Conservation (phyloP, 1,284 basidiomycete genomes). For the Ganoderma lingzhi region DNA sequence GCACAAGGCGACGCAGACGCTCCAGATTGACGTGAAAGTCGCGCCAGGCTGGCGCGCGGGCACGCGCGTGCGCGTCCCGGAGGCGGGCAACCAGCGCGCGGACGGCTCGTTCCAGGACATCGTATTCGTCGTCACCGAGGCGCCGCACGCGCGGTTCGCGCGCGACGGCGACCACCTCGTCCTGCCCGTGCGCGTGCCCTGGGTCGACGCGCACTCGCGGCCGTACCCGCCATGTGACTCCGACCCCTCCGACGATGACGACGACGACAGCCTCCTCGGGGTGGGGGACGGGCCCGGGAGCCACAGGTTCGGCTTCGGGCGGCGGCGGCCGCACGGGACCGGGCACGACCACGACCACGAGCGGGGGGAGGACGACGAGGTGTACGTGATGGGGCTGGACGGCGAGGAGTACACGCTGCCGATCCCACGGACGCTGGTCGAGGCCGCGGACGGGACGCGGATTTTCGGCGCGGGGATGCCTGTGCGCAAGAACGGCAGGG, state of each 20-base stretch:
- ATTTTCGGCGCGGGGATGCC: conserved; percentile 88
- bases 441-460: conserved; percentile 69
- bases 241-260: conserved; percentile 15
- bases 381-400: conserved; percentile 75
- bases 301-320: conserved; percentile 21
- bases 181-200: conserved; percentile 72
- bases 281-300: conserved; percentile 18
- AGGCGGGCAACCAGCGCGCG: conserved; percentile 80
- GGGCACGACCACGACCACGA: conserved; percentile 17
- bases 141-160: conserved; percentile 72
- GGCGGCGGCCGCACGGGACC: conserved; percentile 3
- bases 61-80: conserved; percentile 81
- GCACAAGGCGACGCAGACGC: conserved; percentile 60
- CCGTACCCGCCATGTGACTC: conserved; percentile 26
- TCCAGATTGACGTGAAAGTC: conserved; percentile 79
- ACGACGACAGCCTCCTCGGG: conserved; percentile 20
- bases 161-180: conserved; percentile 80
- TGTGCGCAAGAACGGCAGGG: conserved; percentile 63
- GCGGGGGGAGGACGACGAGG: conserved; percentile 49
- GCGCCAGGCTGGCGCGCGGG: conserved; percentile 77
- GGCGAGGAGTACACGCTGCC: conserved; percentile 68
- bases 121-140: conserved; percentile 82
- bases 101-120: conserved; percentile 79
- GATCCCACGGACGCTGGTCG: conserved; percentile 72
- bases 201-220: conserved; percentile 67